Base-by-base conservation (phyloP, 495 filamentous ascomycete genomes). In the Hypoxylon perforatum region DNA sequence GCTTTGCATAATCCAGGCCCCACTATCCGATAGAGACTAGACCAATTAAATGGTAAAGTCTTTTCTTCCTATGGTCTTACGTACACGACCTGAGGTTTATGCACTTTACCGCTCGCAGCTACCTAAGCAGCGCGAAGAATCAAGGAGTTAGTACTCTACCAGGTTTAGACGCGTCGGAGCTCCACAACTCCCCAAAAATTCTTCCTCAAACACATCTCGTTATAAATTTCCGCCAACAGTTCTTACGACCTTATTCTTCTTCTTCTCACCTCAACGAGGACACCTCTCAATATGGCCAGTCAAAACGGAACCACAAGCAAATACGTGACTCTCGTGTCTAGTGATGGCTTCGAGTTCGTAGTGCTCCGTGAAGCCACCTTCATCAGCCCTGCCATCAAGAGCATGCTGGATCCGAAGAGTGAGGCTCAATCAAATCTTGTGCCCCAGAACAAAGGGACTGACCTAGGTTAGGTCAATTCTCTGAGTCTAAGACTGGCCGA, bases 311-410 rank as follows among this genome's bases (percentile, higher is more conserved):
- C 42, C 23, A 69, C 74, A 7, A 80, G 76, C 72, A 86, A 91
- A 62, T 97, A 91, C 67, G 88, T 98, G 53, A 97, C 95, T 0
- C 84, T 99, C 3, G 82, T 96, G 17, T 97, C 94, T 0, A 84
- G 80, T 58, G 96, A 98, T 74, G 91, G 89, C 44, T 97, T 90
- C 75, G 92, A 97, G 73, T 98, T 94, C 73, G 85, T 96, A 47
- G 78, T 97, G 35, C 88, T 89, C 5, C 88, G 93, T 45, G 91
- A 90, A 46, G 88, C 91, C 0, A 88, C 92, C 44, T 86, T 85
- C 63, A 76, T 91, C 49, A 92, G 92, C 17, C 88, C 88, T 17
- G 89, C 89, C 17, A 91, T 99, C 69, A 88, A 86, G 61, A 84
- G 88, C 68, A 97, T 97, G 93, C 76, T 99, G 42, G 90, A 96